phyloP scores from a whole-genome alignment of 2,329 filamentous ascomycete genomes.

The Pestalotiopsis sp. region DNA sequence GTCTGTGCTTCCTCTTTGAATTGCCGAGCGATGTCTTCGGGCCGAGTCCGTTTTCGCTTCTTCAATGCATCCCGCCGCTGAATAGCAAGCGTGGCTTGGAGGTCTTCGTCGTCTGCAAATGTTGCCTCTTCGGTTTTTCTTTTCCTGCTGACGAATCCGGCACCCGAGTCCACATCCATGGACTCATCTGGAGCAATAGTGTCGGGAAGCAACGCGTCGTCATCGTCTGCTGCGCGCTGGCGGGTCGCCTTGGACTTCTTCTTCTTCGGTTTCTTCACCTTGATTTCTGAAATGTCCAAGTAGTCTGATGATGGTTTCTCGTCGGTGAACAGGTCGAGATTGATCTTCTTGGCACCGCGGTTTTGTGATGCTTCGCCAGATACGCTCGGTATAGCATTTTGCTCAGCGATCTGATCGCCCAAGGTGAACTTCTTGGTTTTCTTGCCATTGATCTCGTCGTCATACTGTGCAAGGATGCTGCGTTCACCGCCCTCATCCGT shows the following conservation, averaged over 20 bases:
- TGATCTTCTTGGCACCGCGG: slow-evolving; percentile 72
- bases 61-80: slow-evolving; percentile 85
- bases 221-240: slow-evolving; percentile 67
- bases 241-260: slow-evolving; percentile 81
- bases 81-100: slow-evolving; percentile 83
- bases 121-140: slow-evolving; percentile 65
- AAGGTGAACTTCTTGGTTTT: slow-evolving; percentile 87
- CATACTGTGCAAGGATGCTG: slow-evolving; percentile 84
- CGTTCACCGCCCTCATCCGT: slow-evolving; percentile 66
- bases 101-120: slow-evolving; percentile 88
- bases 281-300: slow-evolving; percentile 81
- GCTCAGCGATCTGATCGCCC: slow-evolving; percentile 72
- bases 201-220: slow-evolving; percentile 57
- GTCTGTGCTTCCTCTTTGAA: slow-evolving; percentile 66
- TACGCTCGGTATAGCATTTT: slow-evolving; percentile 62
- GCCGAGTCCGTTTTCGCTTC: slow-evolving; percentile 84
- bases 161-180: slow-evolving; percentile 79
- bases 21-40: slow-evolving; percentile 84
- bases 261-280: slow-evolving; percentile 92
- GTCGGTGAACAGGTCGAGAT: slow-evolving; percentile 65
- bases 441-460: slow-evolving; percentile 92
- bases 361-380: slow-evolving; percentile 55
- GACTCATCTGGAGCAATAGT: slow-evolving; percentile 42
- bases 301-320: slow-evolving; percentile 82
- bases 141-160: slow-evolving; percentile 55